Conservation (phyloP, 2,329 filamentous ascomycete species). For the Monosporascus sp. region DNA sequence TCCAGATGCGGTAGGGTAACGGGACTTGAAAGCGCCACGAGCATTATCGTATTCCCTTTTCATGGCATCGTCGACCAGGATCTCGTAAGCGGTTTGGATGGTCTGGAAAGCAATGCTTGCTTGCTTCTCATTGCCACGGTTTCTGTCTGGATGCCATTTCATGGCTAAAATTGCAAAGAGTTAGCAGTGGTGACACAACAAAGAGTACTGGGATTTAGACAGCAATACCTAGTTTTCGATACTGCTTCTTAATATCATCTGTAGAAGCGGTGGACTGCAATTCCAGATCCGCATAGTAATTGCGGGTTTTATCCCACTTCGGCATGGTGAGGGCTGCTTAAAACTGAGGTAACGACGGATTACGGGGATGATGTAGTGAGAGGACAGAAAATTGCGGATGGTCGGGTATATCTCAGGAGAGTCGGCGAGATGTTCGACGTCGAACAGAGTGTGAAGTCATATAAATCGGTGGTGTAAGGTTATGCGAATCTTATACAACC, state of each 20-base stretch:
- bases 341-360: conserved; percentile 5
- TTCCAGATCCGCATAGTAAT: conserved; percentile 84
- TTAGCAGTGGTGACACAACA: conserved; percentile 19
- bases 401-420: too few species aligned
- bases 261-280: conserved; percentile 62
- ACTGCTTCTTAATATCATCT: conserved; percentile 80
- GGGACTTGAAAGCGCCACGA: conserved; percentile 29
- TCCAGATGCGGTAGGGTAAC: conserved; percentile 47
- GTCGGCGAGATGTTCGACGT: too few species aligned
- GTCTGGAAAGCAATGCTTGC: conserved; percentile 79
- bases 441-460: too few species aligned
- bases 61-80: conserved; percentile 50
- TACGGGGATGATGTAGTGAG: conserved; percentile 3
- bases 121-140: conserved; percentile 75
- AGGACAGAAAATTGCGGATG: too few species aligned
- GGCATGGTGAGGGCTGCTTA: conserved; percentile 49
- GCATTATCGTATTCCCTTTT: conserved; percentile 51
- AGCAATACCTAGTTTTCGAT: conserved; percentile 69
- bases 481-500: too few species aligned
- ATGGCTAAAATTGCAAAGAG: conserved; percentile 49
- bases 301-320: conserved; percentile 62
- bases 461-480: too few species aligned
- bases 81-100: conserved; percentile 81
- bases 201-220: neutral
- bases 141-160: conserved; percentile 84